phyloP scores from a whole-genome alignment of 2,329 filamentous ascomycete species.

The Macrophomina tecta region DNA sequence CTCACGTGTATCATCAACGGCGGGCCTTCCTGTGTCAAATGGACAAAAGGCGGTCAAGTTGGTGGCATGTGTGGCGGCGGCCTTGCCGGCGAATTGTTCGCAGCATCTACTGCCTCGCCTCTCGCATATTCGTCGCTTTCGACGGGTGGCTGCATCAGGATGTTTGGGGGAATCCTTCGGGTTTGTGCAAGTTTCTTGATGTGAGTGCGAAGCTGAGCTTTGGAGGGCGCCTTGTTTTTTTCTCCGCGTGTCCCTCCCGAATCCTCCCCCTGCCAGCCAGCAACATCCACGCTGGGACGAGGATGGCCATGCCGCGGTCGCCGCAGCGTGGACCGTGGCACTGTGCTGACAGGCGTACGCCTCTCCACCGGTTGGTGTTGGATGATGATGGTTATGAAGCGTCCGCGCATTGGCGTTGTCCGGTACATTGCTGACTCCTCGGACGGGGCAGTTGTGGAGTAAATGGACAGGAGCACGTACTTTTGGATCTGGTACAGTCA shows the following conservation, averaged over 20 bases:
- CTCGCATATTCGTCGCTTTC: not conserved
- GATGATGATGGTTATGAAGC: not conserved
- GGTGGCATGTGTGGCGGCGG: constrained; percentile 14
- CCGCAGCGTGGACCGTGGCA: not conserved
- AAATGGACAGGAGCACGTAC: not conserved
- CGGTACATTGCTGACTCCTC: not conserved
- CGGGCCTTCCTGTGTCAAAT: not conserved
- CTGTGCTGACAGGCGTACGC: constrained; percentile 10
- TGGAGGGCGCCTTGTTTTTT: not conserved
- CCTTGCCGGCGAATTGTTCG: not conserved
- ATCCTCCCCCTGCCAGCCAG: not conserved
- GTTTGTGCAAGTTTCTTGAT: not conserved
- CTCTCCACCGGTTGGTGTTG: not conserved
- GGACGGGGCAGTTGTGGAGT: constrained; percentile 10
- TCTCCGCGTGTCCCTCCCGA: not conserved
- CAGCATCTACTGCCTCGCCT: not conserved
- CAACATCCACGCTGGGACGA: not conserved
- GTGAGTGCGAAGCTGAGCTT: not conserved
- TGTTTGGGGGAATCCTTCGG: not conserved
- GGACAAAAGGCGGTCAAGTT: constrained; percentile 17
- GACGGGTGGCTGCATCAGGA: not conserved
- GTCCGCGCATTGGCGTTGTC: constrained; percentile 8
- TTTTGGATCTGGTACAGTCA: not conserved
- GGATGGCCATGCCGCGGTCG: not conserved
- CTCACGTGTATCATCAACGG: not conserved